These are phyloP conservation scores for Platanthera guangdongensis DNA, from an alignment of 106 monocot species.

Conservation along the genomic window DNA sequence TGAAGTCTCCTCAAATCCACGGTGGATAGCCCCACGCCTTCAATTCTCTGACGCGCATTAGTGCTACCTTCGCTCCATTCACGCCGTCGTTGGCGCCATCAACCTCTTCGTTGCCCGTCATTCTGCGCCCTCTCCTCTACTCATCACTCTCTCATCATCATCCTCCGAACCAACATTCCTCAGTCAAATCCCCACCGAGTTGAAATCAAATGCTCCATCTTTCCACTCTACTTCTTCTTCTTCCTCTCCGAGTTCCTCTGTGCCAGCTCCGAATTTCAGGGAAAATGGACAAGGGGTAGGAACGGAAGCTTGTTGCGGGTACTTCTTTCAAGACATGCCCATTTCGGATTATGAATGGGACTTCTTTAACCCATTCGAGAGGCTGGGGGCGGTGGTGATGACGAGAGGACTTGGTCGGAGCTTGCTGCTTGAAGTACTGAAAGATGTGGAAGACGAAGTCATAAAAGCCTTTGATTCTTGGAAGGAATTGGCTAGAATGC, in stretches of 20 bases:
- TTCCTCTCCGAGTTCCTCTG: neutral
- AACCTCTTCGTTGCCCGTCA: conserved; percentile 66
- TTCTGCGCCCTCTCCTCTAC: conserved; percentile 50
- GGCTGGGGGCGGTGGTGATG: conserved; percentile 28
- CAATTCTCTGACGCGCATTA: conserved; percentile 61
- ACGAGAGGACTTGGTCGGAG: conserved; percentile 24
- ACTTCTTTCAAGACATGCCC: conserved; percentile 24
- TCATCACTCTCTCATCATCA: conserved; percentile 38
- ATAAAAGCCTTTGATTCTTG: conserved; percentile 79
- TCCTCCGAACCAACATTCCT: conserved; percentile 21
- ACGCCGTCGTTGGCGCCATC: conserved; percentile 53
- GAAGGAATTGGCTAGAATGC: conserved; percentile 79
- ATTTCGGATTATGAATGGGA: conserved; percentile 69
- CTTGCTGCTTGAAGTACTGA: conserved; percentile 74
- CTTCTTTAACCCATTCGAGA: conserved; percentile 91
- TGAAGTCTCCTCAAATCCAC: conserved; percentile 75
- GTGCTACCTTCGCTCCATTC: conserved; percentile 57
- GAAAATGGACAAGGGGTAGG: conserved; percentile 12
- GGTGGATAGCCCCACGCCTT: conserved; percentile 47
- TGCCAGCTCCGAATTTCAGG: neutral
- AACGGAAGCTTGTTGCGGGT: conserved; percentile 32
- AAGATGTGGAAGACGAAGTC: conserved; percentile 76
- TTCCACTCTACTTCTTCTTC: conserved; percentile 13
- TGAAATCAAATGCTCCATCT: conserved; percentile 36
- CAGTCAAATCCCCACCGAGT: conserved; percentile 33